phyloP scores from a whole-genome alignment of 768 basidiomycete species.

The Filobasidium wieringae region DNA sequence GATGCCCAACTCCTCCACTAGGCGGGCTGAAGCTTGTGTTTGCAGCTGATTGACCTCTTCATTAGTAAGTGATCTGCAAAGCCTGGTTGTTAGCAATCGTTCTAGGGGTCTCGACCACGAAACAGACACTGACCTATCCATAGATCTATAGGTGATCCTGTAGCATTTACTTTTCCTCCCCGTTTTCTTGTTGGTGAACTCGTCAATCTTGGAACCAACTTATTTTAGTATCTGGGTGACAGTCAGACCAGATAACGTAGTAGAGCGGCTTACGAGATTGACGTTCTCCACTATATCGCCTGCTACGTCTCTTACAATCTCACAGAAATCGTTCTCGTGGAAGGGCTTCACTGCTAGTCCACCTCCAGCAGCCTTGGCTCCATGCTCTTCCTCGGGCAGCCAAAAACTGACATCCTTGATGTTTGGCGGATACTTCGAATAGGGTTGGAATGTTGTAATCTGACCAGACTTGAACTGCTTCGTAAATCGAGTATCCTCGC shows the following conservation, averaged over 20 bases:
- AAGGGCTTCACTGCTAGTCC: conserved; percentile 36
- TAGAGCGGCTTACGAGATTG: conserved; percentile 50
- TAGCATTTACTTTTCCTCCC: conserved; percentile 68
- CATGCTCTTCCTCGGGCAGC: conserved; percentile 43
- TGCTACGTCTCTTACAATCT: conserved; percentile 79
- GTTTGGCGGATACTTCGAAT: conserved; percentile 83
- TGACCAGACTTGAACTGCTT: conserved; percentile 64
- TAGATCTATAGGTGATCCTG: conserved; percentile 85
- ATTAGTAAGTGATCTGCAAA: conserved; percentile 69
- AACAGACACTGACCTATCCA: conserved; percentile 60
- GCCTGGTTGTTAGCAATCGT: neutral
- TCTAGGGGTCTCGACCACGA: neutral
- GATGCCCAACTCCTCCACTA: conserved; percentile 39
- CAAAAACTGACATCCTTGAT: conserved; percentile 96
- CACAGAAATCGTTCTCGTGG: conserved; percentile 96
- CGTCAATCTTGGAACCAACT: conserved; percentile 58
- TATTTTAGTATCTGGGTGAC: neutral
- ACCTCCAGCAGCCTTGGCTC: conserved; percentile 31
- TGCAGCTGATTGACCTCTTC: conserved; percentile 81
- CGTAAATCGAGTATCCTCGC: conserved; percentile 70
- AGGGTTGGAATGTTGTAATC: conserved; percentile 74
- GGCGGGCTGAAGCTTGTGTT: conserved; percentile 34
- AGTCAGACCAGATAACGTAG: neutral
- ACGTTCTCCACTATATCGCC: conserved; percentile 90
- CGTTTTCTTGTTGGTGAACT: conserved; percentile 81